Conservation (phyloP, 1,139 yeast species). For the Geotrichum europaeum region DNA sequence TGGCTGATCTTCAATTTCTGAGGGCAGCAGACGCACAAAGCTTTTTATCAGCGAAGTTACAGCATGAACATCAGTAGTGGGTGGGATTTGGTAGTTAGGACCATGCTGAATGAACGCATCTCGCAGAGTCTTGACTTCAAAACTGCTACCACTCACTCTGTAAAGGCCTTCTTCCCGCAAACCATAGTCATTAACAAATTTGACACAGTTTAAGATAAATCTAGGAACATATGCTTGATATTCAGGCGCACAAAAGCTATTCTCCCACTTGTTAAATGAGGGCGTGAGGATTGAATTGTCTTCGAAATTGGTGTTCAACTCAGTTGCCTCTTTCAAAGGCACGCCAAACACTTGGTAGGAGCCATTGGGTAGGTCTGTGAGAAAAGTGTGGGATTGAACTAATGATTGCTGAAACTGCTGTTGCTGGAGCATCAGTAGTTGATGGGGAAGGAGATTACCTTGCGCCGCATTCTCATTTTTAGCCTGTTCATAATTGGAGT, state of each 20-base stretch:
- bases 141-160: constrained; percentile 71
- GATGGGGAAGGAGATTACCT: constrained; percentile 4
- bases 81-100: constrained; percentile 58
- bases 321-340: constrained; percentile 26
- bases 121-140: constrained; percentile 56
- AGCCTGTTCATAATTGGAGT: background rate
- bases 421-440: background rate
- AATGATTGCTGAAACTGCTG: background rate
- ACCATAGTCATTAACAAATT: constrained; percentile 38
- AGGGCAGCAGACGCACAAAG: constrained; percentile 74
- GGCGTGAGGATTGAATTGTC: constrained; percentile 5
- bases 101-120: constrained; percentile 55
- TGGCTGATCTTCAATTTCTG: constrained; percentile 43
- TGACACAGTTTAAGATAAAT: constrained; percentile 24
- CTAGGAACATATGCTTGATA: constrained; percentile 25
- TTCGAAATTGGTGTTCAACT: constrained; percentile 7
- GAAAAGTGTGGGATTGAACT: constrained; percentile 3
- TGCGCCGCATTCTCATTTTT: background rate
- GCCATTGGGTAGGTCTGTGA: constrained; percentile 6
- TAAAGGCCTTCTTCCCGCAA: constrained; percentile 76
- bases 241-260: constrained; percentile 16
- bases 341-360: constrained; percentile 26
- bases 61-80: constrained; percentile 71
- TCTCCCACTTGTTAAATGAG: constrained; percentile 15
- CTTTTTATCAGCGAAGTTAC: constrained; percentile 76